These are phyloP conservation scores for Calonectria ilicicola DNA, from an alignment of 2,329 filamentous ascomycete genomes.

Conservation along the genomic window DNA sequence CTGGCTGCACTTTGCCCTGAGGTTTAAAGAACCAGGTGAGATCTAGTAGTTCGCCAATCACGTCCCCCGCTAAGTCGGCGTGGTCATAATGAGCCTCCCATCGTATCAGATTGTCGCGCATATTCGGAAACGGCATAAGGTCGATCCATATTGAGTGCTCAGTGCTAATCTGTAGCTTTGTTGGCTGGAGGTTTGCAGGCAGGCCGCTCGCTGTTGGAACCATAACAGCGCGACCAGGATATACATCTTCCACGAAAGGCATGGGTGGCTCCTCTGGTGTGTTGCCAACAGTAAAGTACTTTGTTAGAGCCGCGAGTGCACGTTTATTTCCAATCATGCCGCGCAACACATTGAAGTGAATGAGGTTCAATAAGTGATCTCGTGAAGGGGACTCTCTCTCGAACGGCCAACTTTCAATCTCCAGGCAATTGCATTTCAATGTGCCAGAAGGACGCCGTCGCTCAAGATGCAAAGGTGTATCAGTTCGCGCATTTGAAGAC, in stretches of 20 bases:
- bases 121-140: slow-evolving; percentile 19
- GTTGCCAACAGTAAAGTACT: neutral
- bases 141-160: slow-evolving; percentile 27
- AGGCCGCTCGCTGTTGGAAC: neutral
- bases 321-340: neutral
- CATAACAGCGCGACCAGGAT: slow-evolving; percentile 2
- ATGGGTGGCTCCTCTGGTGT: neutral
- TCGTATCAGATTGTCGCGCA: slow-evolving; percentile 27
- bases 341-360: slow-evolving; percentile 6
- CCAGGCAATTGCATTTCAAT: neutral
- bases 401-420: neutral
- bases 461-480: too few species aligned
- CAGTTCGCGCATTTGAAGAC: neutral
- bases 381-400: neutral
- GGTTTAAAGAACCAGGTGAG: neutral
- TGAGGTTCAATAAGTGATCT: neutral
- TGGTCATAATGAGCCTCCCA: slow-evolving; percentile 23
- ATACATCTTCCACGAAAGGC: neutral
- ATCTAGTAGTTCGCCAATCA: slow-evolving; percentile 11
- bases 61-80: slow-evolving; percentile 11
- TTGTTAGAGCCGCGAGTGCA: neutral
- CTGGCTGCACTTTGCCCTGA: too few species aligned
- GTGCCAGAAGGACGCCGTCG: too few species aligned
- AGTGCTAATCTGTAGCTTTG: slow-evolving; percentile 22
- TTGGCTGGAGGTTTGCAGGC: slow-evolving; percentile 22